phyloP scores from a whole-genome alignment of 139 green algal species.

The Eudorina sp. region DNA sequence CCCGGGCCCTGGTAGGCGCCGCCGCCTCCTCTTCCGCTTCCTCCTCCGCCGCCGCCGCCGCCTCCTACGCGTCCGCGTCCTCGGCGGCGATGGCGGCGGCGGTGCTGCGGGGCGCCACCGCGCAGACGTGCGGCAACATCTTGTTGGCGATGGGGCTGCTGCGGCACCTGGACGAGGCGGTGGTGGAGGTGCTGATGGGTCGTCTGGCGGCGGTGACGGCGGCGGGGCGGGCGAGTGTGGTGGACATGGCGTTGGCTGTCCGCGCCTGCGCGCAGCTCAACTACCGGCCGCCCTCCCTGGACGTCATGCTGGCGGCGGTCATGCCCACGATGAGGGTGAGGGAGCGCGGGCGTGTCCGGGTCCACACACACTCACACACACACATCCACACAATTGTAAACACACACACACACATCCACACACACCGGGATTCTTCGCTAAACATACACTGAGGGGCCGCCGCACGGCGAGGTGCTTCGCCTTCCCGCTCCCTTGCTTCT shows the following conservation, averaged over 20 bases:
- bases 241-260: conserved; percentile 1
- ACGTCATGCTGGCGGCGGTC: background rate
- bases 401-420: no score
- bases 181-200: background rate
- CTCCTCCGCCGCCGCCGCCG: background rate
- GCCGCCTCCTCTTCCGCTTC: background rate
- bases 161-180: conserved; percentile 27
- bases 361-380: no score
- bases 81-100: no score
- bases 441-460: no score
- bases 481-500: no score
- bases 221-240: background rate
- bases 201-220: background rate
- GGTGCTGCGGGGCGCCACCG: background rate
- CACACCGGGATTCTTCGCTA: no score
- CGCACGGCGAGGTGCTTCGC: no score
- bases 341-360: background rate
- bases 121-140: conserved; percentile 11
- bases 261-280: conserved; percentile 17
- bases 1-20: background rate
- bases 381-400: no score
- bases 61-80: no score
- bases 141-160: background rate
- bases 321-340: background rate
- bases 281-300: conserved; percentile 11